phyloP scores from a whole-genome alignment of 176 grass and related monocot species.

The Elymus sibiricus region DNA sequence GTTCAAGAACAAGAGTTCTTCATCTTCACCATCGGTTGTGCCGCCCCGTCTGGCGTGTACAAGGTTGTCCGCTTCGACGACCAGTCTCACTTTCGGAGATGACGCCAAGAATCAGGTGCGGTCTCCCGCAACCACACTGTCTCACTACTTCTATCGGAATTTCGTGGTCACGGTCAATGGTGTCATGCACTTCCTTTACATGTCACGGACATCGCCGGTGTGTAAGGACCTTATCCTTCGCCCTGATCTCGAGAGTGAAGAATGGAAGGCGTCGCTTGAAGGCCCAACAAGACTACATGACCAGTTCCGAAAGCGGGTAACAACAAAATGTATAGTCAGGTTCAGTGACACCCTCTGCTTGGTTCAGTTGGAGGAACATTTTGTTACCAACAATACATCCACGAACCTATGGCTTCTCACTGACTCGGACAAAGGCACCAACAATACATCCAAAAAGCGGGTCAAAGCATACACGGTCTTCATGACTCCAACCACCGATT shows the following conservation, averaged over 20 bases:
- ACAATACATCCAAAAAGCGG: too few relatives aligned
- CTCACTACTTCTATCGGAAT: fast-evolving
- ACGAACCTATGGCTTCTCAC: neutral
- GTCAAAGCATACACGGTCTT: neutral
- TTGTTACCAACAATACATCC: too few relatives aligned
- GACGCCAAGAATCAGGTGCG: neutral
- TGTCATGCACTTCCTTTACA: neutral
- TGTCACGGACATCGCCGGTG: neutral
- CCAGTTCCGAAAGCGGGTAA: neutral
- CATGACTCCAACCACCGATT: neutral
- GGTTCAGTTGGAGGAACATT: neutral
- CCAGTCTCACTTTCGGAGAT: neutral
- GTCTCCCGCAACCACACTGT: neutral
- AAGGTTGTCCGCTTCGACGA: too few relatives aligned
- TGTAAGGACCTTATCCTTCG: neutral
- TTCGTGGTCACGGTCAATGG: neutral
- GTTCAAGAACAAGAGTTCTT: neutral
- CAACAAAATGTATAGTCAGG: neutral
- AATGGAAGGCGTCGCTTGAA: neutral
- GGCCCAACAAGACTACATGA: neutral
- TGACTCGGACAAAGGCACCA: neutral
- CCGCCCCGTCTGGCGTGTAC: neutral
- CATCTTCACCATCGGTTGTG: neutral
- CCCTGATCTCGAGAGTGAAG: neutral
- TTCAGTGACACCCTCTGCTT: neutral